phyloP scores from a whole-genome alignment of 345 rosid species.

The Gossypium rotundifolium region DNA sequence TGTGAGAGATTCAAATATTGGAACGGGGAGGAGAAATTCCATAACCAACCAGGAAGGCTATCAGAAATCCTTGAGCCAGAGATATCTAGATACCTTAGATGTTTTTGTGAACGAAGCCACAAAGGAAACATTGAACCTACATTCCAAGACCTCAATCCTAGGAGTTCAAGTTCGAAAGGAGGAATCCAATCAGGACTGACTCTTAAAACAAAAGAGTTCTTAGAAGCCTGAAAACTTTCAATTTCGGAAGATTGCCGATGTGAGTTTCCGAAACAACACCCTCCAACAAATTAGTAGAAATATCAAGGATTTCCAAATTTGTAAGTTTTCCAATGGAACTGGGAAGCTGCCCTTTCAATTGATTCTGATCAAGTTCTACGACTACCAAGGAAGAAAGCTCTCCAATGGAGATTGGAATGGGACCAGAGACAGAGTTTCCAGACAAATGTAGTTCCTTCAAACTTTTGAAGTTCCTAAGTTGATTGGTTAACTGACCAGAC shows the following conservation, averaged over 20 bases:
- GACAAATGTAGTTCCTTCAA: neutral
- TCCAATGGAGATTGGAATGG: neutral
- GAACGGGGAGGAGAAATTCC: constrained; percentile 3
- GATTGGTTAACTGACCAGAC: neutral
- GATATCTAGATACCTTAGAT: neutral
- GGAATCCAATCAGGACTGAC: neutral
- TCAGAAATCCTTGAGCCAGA: neutral
- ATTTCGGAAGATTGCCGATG: neutral
- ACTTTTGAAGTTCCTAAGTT: neutral
- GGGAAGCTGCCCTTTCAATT: neutral
- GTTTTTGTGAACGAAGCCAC: neutral
- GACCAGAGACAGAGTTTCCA: neutral
- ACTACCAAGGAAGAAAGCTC: constrained; percentile 8
- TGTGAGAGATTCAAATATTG: constrained; percentile 15
- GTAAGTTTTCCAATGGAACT: neutral
- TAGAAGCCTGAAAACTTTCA: neutral
- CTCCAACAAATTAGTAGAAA: neutral
- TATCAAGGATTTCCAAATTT: neutral
- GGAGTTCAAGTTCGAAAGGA: neutral
- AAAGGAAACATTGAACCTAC: neutral
- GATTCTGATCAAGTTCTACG: neutral
- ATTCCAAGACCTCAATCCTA: neutral
- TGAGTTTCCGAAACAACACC: neutral
- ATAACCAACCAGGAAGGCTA: neutral
- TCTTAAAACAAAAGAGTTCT: neutral